These are phyloP conservation scores for Phytophthora hybrid DNA, from an alignment of 352 stramenopile species.

Conservation along the genomic window DNA sequence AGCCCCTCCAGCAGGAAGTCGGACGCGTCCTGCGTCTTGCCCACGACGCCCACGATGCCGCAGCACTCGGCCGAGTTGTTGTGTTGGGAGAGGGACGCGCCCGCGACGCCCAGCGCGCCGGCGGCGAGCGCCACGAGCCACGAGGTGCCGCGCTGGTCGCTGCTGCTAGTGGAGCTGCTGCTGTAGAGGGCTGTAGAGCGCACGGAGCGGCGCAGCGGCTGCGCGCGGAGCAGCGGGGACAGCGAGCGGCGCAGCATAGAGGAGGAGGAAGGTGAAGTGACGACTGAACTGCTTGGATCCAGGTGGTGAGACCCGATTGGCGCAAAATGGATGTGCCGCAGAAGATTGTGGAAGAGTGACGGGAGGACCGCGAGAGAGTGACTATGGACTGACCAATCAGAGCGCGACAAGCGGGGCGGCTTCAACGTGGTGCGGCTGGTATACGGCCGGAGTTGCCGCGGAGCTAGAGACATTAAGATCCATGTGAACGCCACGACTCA, in stretches of 20 bases:
- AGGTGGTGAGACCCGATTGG: slow-evolving; percentile 39
- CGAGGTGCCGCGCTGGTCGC: slow-evolving; percentile 8
- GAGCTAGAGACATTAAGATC: neutral
- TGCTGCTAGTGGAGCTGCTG: slow-evolving; percentile 2
- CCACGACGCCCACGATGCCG: slow-evolving; percentile 83
- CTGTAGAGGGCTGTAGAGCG: slow-evolving; percentile 13
- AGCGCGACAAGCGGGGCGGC: too few species aligned
- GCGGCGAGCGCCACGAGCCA: slow-evolving; percentile 34
- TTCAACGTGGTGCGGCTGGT: too few species aligned
- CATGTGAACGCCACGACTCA: neutral
- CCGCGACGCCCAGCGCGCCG: slow-evolving; percentile 22
- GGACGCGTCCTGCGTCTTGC: slow-evolving; percentile 71
- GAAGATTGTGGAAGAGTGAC: neutral
- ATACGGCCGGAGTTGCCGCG: too few species aligned
- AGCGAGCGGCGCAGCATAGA: slow-evolving; percentile 38
- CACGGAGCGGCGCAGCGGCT: slow-evolving; percentile 2
- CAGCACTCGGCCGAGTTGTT: slow-evolving; percentile 54
- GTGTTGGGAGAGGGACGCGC: slow-evolving; percentile 9
- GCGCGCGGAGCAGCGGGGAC: slow-evolving; percentile 16
- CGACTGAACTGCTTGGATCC: slow-evolving; percentile 1
- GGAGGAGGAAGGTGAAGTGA: slow-evolving; percentile 8
- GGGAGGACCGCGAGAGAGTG: too few species aligned
- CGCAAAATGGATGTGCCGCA: slow-evolving; percentile 7
- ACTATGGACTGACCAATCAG: too few species aligned
- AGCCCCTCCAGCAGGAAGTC: slow-evolving; percentile 88